Base-by-base conservation (phyloP, 805 yeast species). In the Candida nitratophila region DNA sequence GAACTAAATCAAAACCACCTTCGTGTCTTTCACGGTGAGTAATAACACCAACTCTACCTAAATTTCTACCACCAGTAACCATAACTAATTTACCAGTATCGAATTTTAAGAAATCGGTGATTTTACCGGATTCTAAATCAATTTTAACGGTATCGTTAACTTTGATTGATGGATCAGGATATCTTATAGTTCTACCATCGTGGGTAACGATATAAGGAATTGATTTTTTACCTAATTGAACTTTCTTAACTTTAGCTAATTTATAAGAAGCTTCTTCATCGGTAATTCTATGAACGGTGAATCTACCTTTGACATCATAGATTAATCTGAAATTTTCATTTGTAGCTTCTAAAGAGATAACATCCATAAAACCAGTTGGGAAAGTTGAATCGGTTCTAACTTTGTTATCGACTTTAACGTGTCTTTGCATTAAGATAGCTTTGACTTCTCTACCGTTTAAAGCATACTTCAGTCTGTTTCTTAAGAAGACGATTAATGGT, bases 311-410 rank as follows among this genome's bases (percentile, higher is more conserved):
- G 71, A 88, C 83, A 71, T 91, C 99, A 82, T 89, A 91, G 66
- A 91, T 85, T 70, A 91, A 86, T 81, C 99, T 90, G 88, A 91
- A 91, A 91, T 91, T 84, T 79, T 91, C 99, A 75, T 89, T 88
- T 75, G 99, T 91, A 70, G 96, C 96, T 71, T 91, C 98, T 67
- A 91, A 78, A 59, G 96, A 62, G 76, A 91, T 88, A 63, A 93
- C 98, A 71, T 91, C 99, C 98, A 90, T 90, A 87, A 93, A 91
- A 68, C 99, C 99, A 68, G 98, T 86, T 73, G 99, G 99, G 96
- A 69, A 91, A 59, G 98, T 93, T 57, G 96, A 70, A 73, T 93
- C 98, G 63, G 99, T 91, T 88, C 98, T 90, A 64, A 91, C 97
- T 82, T 91, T 91, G 72, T 95, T 96, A 72, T 91, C 99, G 62